Conservation (phyloP, 139 green algal species). For the Chlamydomonas sp. region DNA sequence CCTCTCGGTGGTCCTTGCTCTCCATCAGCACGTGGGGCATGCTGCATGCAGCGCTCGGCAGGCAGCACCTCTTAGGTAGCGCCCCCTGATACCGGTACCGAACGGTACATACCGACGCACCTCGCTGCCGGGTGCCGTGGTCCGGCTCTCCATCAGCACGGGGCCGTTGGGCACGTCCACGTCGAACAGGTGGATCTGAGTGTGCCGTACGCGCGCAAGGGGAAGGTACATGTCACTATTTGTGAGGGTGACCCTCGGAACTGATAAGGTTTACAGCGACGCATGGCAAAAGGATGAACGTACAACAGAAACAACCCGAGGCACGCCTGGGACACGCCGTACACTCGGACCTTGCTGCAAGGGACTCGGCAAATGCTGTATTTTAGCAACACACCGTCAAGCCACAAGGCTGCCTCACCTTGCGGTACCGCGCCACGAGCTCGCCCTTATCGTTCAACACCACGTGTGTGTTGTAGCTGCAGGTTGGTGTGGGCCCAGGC, state of each 20-base stretch:
- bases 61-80: too few species aligned
- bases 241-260: conserved; percentile 4
- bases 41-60: too few species aligned
- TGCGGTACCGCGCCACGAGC: conserved; percentile 46
- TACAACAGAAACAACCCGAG: not conserved
- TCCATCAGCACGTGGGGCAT: too few species aligned
- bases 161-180: conserved; percentile 90
- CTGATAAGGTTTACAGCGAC: too few species aligned
- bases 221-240: not conserved
- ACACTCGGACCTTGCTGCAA: not conserved
- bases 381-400: too few species aligned
- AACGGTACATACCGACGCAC: conserved; percentile 20
- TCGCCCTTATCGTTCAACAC: conserved; percentile 75
- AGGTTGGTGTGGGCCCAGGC: not conserved
- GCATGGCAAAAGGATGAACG: too few species aligned
- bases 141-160: conserved; percentile 86
- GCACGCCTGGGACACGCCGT: not conserved
- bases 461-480: conserved; percentile 90
- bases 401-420: not conserved
- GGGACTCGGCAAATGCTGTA: too few species aligned
- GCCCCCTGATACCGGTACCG: not conserved
- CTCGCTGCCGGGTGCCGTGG: conserved; percentile 71
- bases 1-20: too few species aligned
- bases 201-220: too few species aligned
- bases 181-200: conserved; percentile 93